Base-by-base conservation (phyloP, 176 grass and related monocot species). In the Leersia perrieri region DNA sequence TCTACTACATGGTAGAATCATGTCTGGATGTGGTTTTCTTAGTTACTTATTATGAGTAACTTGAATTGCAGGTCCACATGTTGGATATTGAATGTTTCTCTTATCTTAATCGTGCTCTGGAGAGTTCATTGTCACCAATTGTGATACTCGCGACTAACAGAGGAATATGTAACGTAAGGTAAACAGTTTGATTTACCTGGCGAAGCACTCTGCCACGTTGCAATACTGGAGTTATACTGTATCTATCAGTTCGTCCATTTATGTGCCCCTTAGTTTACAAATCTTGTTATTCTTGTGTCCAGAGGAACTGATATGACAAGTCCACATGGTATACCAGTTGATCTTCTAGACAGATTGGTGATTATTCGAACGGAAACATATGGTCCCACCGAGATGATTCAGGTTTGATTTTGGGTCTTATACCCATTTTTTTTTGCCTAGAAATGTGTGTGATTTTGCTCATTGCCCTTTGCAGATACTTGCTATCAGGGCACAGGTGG, bases 221-320 rank as follows among this genome's bases (percentile, higher is more conserved):
- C 30, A 61, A 11, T 61, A 49, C n/a, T 0, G 8, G 22, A 41
- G 62, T 83, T 15, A 66, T 60, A 44, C 3, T 9, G 33, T 25
- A 31, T 44, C 14, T 47, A 47, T 18, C 44, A 47, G 44, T 26
- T 78, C 75, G 34, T 82, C 57, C 35, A 73, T 58, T 68, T 39
- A 22, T 25, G 4, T 65, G 28, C 39, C 74, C 20, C 26, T 55
- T 34, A 85, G 22, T 82, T 70, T 75, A 80, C 45, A 38, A 69
- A 12, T 86, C 9, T 66, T 74, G 67, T 65, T 53, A 62, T 84
- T 14, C 66, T 60, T 90, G 18, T 86, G 63, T 66, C 36, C 79
- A 99, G 96, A 88, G 96, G 96, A 93, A 95, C 92, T 70, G 96
- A 95, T 74, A 99, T 95, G 92, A 86, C 86, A 68, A 99, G 96